A percentile compares a stretch with the other conserved stretches of the same genome.
These are phyloP conservation scores for Cryphonectria naterciae DNA, from an alignment of 2,329 filamentous ascomycete genomes.

Conservation along the genomic window DNA sequence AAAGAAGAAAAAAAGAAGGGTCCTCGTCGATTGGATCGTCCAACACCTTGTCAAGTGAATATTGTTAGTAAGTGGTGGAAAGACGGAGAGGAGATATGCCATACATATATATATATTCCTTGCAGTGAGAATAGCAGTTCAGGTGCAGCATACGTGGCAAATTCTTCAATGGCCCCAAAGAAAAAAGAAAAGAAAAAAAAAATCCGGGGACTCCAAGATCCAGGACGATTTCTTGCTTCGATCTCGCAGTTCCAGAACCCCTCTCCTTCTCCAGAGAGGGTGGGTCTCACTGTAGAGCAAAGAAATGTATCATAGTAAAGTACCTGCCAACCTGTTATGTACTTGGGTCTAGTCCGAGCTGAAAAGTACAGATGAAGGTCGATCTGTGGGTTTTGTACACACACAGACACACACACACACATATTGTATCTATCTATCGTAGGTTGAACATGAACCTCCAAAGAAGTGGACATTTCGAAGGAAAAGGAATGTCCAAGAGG, in stretches of 20 bases:
- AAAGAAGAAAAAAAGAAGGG: too few relatives aligned
- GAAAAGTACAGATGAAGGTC: background rate
- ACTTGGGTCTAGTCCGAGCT: background rate
- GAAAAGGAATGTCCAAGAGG: too few relatives aligned
- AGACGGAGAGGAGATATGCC: too few relatives aligned
- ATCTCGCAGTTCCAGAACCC: slow-evolving; percentile 17
- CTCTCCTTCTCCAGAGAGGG: slow-evolving; percentile 24
- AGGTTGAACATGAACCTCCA: too few relatives aligned
- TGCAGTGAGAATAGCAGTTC: too few relatives aligned
- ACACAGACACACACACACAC: too few relatives aligned
- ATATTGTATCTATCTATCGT: background rate
- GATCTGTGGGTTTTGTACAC: too few relatives aligned
- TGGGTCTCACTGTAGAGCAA: background rate
- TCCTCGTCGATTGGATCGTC: too few relatives aligned
- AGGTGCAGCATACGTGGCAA: background rate
- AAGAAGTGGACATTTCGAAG: too few relatives aligned
- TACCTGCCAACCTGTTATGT: too few relatives aligned
- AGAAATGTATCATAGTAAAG: too few relatives aligned
- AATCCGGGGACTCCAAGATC: slow-evolving; percentile 16
- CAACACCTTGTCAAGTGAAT: background rate
- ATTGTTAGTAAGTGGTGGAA: background rate
- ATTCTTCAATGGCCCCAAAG: background rate
- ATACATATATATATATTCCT: too few relatives aligned
- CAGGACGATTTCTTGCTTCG: background rate
- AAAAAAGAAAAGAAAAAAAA: background rate